Evolutionary conservation across 225 moss, liverwort and hornwort species (phyloP), one percentile per base, ranked within the genome.

Genomic region (Asterella californica): DNA sequence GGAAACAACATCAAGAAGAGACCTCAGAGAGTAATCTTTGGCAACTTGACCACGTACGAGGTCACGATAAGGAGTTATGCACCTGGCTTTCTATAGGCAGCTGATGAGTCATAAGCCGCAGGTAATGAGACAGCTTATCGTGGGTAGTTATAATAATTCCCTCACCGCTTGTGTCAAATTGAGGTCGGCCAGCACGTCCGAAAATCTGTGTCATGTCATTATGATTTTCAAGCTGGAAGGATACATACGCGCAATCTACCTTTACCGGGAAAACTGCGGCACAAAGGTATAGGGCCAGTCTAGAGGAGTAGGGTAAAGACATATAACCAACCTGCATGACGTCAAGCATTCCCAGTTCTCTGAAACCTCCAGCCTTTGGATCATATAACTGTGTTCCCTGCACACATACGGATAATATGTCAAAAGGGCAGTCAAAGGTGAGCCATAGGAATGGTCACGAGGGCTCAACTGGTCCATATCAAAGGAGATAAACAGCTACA

Each of bases 121-220:
- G 88, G 80, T 99, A 99, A 86, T 93, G 92, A 37, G 99, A 90
- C 59, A 99, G 89, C 79, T 99, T 93, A 76, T 89, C 89, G 80
- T 99, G 95, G n/a, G 91, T 90, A n/a, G 99, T 99, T 61, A 99
- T 99, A 38, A 99, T 99, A 66, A 99, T 94, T 85, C 99, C 99
- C 89, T 95, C 99, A 76, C 99, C 99, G 85, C 99, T 99, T 48
- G 89, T 91, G 89, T 99, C 95, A 86, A 91, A 99, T 77, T 99
- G 99, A 65, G 99, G 99, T 76, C 99, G 89, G 17, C 99, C 99
- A 65, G 95, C 95, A 83, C 99, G 91, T 72, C 95, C 99, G 79
- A 99, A 99, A 69, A 99, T 95, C 99, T 97, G 73, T 59, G 22
- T n/a, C 46, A 80, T 9, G 52, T 9, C 6, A 45, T 8, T 29